Base-by-base conservation (phyloP, 108 stramenopile species). In the Bacterosira constricta region DNA sequence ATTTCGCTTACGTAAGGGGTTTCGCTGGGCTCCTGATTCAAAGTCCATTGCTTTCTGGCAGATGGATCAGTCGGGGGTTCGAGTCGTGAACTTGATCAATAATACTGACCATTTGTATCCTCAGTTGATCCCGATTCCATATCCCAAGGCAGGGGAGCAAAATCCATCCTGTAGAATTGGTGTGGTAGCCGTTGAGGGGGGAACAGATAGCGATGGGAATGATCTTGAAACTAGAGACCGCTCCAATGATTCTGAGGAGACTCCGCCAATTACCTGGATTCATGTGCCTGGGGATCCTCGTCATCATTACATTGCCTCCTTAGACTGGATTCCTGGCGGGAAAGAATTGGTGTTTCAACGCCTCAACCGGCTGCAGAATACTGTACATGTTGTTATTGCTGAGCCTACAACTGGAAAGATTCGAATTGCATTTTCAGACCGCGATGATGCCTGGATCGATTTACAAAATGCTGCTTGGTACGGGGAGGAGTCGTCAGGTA, bases 51-150 rank as follows among this genome's bases (percentile, higher is more conserved):
- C 75, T 0, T 77, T 77, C 63, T 77, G 75, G 75, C 75, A 77
- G 45, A 49, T 77, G 23, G 62, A 77, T 57, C 75, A 77, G 30
- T 53, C 50, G 8, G 75, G 75, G 42, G 75, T 77, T 23, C 37
- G 75, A n/a, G 75, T 77, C 20, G 75, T 77, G 34, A 77, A 77
- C 56, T 32, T 77, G 34, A 69, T 77, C 7, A 77, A 77, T 42
- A 77, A 77, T 35, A 77, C 76, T 41, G 76, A 77, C 58, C 68
- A 77, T 58, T 58, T 77, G 46, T 77, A 77, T 59, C 76, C 76
- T 1, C 68, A 69, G 46, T 39, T 77, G 18, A 62, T 77, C 34
- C 68, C 68, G 21, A 77, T 77, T 41, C 76, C 76, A 1, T 77
- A 77, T 42, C 76, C 76, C 36, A 77, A 77, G 68, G 76, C 76